Conservation (phyloP, 2,329 filamentous ascomycete genomes). For the Lecanosticta acicola region DNA sequence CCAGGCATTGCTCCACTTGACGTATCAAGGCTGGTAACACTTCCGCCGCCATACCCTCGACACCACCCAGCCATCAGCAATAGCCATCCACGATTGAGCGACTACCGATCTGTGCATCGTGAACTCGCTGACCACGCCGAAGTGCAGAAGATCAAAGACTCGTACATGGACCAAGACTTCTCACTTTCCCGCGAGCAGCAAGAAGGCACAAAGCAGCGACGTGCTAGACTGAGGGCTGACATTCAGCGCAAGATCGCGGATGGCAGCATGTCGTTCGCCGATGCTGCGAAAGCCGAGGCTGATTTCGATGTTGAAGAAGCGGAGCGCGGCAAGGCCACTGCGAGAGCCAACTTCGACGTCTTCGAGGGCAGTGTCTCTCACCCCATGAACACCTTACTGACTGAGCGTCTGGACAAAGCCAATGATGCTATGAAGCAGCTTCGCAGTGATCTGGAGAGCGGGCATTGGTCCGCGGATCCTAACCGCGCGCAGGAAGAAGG, state of each 20-base stretch:
- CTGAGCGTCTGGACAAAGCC: constrained; percentile 65
- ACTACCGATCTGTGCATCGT: constrained; percentile 67
- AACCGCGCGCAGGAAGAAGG: constrained; percentile 91
- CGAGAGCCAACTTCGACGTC: constrained; percentile 74
- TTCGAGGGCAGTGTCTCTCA: constrained; percentile 81
- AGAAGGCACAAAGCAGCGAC: constrained; percentile 27
- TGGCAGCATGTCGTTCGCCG: constrained; percentile 73
- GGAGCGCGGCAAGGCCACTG: constrained; percentile 62
- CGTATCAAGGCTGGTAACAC: constrained; percentile 82
- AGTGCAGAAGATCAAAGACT: constrained; percentile 52
- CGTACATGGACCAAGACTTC: constrained; percentile 28
- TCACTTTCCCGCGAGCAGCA: constrained; percentile 43
- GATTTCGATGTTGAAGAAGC: constrained; percentile 68
- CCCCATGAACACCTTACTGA: constrained; percentile 74
- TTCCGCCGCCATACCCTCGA: constrained; percentile 88
- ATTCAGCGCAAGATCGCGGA: constrained; percentile 73
- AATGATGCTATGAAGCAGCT: constrained; percentile 74
- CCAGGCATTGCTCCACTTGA: constrained; percentile 52
- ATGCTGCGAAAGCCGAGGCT: constrained; percentile 70
- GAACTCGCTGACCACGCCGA: constrained; percentile 66
- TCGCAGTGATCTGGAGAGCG: constrained; percentile 64
- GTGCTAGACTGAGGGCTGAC: constrained; percentile 35
- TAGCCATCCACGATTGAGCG: constrained; percentile 80
- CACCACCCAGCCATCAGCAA: constrained; percentile 96
- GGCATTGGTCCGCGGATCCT: constrained; percentile 62